Conservation (phyloP, 106 monocot species). For the Dioscorea alata region DNA sequence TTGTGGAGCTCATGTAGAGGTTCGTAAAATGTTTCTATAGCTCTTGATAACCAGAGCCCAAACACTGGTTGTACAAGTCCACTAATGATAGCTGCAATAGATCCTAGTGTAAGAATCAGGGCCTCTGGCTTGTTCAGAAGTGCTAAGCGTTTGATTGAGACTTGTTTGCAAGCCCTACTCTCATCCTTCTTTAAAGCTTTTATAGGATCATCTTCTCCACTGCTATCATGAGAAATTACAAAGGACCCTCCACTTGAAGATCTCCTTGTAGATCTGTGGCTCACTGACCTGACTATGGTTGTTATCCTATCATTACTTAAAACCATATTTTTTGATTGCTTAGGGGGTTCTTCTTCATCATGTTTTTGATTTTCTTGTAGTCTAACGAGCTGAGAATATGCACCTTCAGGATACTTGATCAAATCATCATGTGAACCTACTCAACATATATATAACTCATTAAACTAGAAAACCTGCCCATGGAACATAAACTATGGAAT, state of each 20-base stretch:
- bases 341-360: not conserved
- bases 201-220: no score
- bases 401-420: slow-evolving; percentile 45
- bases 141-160: slow-evolving; percentile 34
- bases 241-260: slow-evolving; percentile 40
- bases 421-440: slow-evolving; percentile 60
- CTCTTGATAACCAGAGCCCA: slow-evolving; percentile 48
- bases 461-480: no score
- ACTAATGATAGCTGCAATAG: slow-evolving; percentile 32
- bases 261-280: slow-evolving; percentile 13
- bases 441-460: not conserved
- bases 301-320: slow-evolving; percentile 1
- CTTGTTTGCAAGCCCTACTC: slow-evolving; percentile 15
- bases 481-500: no score
- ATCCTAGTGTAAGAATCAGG: slow-evolving; percentile 42
- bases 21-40: slow-evolving; percentile 61
- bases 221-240: not conserved
- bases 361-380: slow-evolving; percentile 50
- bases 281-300: not conserved
- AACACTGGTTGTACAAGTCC: slow-evolving; percentile 55
- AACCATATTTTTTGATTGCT: not conserved
- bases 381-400: slow-evolving; percentile 65
- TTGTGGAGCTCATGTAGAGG: slow-evolving; percentile 34
- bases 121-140: slow-evolving; percentile 66
- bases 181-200: slow-evolving; percentile 14